phyloP scores from a whole-genome alignment of 1,284 basidiomycete species.

The Ganoderma lingzhi region DNA sequence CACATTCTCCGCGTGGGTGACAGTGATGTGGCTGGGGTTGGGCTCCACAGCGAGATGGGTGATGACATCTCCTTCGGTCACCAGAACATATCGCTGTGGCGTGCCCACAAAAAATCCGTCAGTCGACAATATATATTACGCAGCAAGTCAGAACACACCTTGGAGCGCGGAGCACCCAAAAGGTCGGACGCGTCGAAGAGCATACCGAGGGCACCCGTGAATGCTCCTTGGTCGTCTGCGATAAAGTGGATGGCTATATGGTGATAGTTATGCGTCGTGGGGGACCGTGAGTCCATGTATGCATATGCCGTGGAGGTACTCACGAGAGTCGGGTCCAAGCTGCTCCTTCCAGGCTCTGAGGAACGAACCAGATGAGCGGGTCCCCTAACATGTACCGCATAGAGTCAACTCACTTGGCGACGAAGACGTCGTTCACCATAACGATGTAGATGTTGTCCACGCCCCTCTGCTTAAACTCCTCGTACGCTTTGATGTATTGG shows the following conservation, averaged over 20 bases:
- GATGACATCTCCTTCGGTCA: constrained; percentile 65
- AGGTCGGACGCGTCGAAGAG: constrained; percentile 68
- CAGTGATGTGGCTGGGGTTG: constrained; percentile 59
- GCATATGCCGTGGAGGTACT: constrained; percentile 31
- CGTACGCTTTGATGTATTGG: constrained; percentile 66
- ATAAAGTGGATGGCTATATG: constrained; percentile 63
- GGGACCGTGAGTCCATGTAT: constrained; percentile 3
- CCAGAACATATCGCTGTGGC: constrained; percentile 61
- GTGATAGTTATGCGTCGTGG: background rate
- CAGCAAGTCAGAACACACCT: constrained; percentile 50
- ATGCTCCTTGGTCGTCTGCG: constrained; percentile 71
- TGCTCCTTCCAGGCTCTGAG: constrained; percentile 76
- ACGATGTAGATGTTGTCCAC: constrained; percentile 74
- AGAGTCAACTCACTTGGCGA: constrained; percentile 55
- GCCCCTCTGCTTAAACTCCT: constrained; percentile 75
- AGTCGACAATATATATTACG: background rate
- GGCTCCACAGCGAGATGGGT: constrained; percentile 65
- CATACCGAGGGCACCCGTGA: constrained; percentile 66
- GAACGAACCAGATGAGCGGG: background rate
- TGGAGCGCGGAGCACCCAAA: constrained; percentile 71
- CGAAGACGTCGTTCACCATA: constrained; percentile 77
- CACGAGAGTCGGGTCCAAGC: constrained; percentile 61
- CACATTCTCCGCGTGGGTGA: constrained; percentile 65
- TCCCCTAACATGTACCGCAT: background rate
- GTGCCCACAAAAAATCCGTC: background rate